Percentiles rank a stretch among this genome's conserved stretches.
Evolutionary conservation across 2,329 filamentous ascomycete genomes (phyloP).

Genomic region (Hortaea werneckii): DNA sequence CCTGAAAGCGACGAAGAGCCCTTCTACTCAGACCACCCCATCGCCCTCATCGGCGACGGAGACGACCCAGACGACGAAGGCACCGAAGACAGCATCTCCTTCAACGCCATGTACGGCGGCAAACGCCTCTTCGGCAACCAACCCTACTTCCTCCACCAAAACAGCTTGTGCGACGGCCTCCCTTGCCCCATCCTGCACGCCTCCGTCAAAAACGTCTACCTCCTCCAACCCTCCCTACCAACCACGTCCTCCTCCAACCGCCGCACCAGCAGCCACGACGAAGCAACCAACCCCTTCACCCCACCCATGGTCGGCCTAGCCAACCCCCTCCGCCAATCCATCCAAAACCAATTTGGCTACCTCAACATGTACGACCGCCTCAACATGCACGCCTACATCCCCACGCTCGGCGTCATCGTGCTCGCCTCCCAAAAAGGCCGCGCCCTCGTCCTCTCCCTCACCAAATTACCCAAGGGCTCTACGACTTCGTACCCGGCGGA

Average conservation of each 20-base stretch:
- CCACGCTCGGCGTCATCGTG: slow-evolving; percentile 59
- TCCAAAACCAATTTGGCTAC: slow-evolving; percentile 16
- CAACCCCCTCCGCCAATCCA: slow-evolving; percentile 25
- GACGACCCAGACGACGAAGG: slow-evolving; percentile 16
- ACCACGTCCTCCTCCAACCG: slow-evolving; percentile 4
- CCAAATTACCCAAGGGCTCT: slow-evolving; percentile 23
- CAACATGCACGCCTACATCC: slow-evolving; percentile 54
- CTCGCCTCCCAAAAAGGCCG: slow-evolving; percentile 57
- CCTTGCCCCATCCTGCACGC: slow-evolving; percentile 32
- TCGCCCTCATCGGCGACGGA: slow-evolving; percentile 6
- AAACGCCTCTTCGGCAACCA: slow-evolving; percentile 17
- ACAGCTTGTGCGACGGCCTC: slow-evolving; percentile 19
- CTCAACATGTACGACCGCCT: slow-evolving; percentile 41
- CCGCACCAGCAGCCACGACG: background rate
- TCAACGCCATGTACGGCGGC: slow-evolving; percentile 16
- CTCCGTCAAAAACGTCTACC: slow-evolving; percentile 34
- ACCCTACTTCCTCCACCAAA: slow-evolving; percentile 16
- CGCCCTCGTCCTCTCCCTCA: slow-evolving; percentile 53
- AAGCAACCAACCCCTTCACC: slow-evolving; percentile 2
- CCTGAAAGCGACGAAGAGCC: slow-evolving; percentile 16
- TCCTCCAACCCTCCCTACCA: slow-evolving; percentile 34
- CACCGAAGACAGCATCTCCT: slow-evolving; percentile 16
- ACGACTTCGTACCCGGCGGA: background rate
- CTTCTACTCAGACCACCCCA: slow-evolving; percentile 14
- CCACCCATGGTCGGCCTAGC: slow-evolving; percentile 28